Percentiles rank a stretch among this genome's conserved stretches.
Evolutionary conservation across 352 stramenopile genomes (phyloP).

Genomic region (Phytophthora hybrid): DNA sequence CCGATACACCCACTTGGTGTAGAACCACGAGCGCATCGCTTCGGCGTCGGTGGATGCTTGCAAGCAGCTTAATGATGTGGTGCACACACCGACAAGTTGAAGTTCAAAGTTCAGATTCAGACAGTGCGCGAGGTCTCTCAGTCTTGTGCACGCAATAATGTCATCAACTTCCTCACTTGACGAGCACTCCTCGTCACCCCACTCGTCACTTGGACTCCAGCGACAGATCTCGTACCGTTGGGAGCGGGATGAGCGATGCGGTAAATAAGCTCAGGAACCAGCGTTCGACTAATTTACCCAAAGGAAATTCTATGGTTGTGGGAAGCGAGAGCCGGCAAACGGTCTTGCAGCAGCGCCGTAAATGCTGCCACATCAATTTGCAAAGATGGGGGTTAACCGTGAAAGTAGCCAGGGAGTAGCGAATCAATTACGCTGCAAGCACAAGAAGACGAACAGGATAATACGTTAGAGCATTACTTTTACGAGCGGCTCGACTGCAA

Average conservation of each 20-base stretch:
- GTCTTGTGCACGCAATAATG: too few species aligned
- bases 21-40: constrained; percentile 81
- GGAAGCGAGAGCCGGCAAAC: constrained; percentile 54
- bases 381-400: constrained; percentile 54
- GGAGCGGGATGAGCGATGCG: constrained; percentile 64
- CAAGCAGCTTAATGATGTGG: background rate
- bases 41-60: background rate
- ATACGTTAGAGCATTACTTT: background rate
- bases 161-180: too few species aligned
- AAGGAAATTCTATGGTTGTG: constrained; percentile 63
- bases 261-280: constrained; percentile 87
- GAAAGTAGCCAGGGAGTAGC: constrained; percentile 80
- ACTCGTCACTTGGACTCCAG: background rate
- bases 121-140: too few species aligned
- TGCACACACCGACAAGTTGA: background rate
- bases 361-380: constrained; percentile 78
- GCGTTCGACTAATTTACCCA: constrained; percentile 65
- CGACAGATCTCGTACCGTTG: constrained; percentile 52
- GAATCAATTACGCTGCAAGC: constrained; percentile 64
- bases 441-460: background rate
- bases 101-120: too few species aligned
- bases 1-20: constrained; percentile 56
- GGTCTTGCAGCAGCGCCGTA: constrained; percentile 55
- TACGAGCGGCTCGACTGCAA: background rate
- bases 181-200: too few species aligned